Conservation (phyloP, 306 rosid genomes). For the Cyclanthera cordifolia region DNA sequence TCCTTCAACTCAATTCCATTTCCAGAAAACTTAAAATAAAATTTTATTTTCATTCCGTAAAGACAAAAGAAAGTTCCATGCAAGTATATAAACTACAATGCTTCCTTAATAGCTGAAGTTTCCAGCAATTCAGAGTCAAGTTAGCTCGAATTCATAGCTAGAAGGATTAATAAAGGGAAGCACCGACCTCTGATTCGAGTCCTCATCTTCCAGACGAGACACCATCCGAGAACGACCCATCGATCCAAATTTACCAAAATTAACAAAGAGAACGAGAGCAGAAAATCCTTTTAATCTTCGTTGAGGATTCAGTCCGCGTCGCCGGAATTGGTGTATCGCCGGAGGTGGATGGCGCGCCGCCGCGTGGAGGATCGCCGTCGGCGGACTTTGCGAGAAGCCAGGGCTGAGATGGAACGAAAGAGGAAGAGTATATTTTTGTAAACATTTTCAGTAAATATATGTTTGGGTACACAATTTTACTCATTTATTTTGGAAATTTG, state of each 20-base stretch:
- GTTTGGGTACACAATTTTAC: not conserved
- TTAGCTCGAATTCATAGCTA: slow-evolving; percentile 13
- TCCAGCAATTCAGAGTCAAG: not conserved
- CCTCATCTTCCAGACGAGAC: slow-evolving; percentile 22
- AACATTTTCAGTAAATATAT: not conserved
- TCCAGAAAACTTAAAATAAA: not conserved
- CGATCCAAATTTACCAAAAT: slow-evolving; percentile 13
- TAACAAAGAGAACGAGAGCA: not conserved
- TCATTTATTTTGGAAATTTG: too few relatives aligned
- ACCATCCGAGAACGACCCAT: slow-evolving; percentile 46
- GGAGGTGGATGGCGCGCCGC: not conserved
- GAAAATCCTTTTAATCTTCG: not conserved
- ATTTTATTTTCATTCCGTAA: not conserved
- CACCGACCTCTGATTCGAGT: slow-evolving; percentile 27
- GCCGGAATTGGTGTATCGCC: not conserved
- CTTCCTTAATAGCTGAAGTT: not conserved
- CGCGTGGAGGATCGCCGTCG: not conserved
- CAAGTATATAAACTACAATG: not conserved
- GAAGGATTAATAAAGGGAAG: not conserved
- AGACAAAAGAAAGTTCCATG: not conserved
- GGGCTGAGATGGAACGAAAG: not conserved
- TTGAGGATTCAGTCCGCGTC: not conserved
- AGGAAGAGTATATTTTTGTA: not conserved
- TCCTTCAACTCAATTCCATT: not conserved
- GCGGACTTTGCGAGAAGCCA: not conserved